phyloP scores from a whole-genome alignment of 2,329 filamentous ascomycete species.

The Zopfia rhizophila region DNA sequence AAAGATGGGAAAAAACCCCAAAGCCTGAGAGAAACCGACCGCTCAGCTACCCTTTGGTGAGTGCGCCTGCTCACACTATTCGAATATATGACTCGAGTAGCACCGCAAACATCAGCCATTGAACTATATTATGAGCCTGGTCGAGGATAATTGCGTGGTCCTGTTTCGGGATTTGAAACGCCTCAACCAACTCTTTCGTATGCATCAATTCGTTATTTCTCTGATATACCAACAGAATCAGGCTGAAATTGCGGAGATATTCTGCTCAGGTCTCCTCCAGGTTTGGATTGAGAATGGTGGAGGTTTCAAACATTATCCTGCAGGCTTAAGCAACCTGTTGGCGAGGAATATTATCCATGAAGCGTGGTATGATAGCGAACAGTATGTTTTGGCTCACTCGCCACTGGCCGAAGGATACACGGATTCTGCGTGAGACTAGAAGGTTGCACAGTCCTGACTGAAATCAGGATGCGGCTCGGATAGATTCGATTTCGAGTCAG shows the following conservation, averaged over 20 bases:
- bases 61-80: constrained; percentile 37
- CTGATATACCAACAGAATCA: constrained; percentile 37
- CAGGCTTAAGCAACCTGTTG: constrained; percentile 41
- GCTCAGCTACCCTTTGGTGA: constrained; percentile 34
- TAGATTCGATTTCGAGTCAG: too few species aligned
- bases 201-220: constrained; percentile 42
- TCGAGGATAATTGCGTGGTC: constrained; percentile 37
- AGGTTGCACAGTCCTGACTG: too few species aligned
- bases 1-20: constrained; percentile 26
- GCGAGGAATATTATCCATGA: too few species aligned
- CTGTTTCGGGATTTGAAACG: too few species aligned
- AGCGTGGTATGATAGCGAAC: too few species aligned
- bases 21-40: constrained; percentile 21
- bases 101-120: constrained; percentile 35
- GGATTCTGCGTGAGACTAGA: too few species aligned
- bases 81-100: constrained; percentile 29
- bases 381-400: too few species aligned
- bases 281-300: constrained; percentile 40
- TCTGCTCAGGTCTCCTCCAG: constrained; percentile 39
- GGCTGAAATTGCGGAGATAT: constrained; percentile 41
- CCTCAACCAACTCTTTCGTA: constrained; percentile 34
- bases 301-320: constrained; percentile 41
- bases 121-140: constrained; percentile 45
- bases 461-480: too few species aligned
- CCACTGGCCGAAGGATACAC: too few species aligned